Evolutionary conservation across 306 rosid genomes (phyloP).

Genomic region (Psophocarpus tetragonolobus): DNA sequence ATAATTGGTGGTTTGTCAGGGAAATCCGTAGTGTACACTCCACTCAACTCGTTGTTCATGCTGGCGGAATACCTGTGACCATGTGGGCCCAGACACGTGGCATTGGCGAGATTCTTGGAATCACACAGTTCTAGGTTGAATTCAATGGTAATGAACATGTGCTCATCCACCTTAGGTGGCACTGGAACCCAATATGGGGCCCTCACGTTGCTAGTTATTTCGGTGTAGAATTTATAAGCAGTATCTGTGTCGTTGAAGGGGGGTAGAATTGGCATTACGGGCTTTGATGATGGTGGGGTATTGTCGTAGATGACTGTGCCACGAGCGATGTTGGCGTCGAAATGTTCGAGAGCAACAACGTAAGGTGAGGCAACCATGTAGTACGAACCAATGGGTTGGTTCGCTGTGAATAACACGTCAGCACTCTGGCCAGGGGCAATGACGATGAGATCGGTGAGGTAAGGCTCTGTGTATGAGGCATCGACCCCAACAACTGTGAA

Average conservation of each 20-base stretch:
- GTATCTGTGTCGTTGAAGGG: neutral
- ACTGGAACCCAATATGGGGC: neutral
- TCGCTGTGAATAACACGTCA: constrained; percentile 45
- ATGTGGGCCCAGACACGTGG: neutral
- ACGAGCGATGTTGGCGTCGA: neutral
- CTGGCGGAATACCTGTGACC: neutral
- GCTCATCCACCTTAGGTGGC: neutral
- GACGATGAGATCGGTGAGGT: constrained; percentile 47
- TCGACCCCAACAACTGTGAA: constrained; percentile 59
- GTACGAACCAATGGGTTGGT: constrained; percentile 47
- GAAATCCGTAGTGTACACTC: constrained; percentile 30
- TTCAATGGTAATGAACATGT: neutral
- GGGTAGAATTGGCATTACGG: neutral
- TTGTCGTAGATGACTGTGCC: neutral
- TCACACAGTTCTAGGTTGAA: neutral
- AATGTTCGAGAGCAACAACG: neutral
- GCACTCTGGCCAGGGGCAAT: constrained; percentile 48
- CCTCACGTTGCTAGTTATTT: neutral
- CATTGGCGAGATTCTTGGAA: neutral
- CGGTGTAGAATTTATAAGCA: neutral
- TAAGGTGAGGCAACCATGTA: constrained; percentile 56
- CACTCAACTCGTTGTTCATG: neutral
- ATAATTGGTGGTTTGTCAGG: constrained; percentile 44
- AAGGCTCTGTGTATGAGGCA: constrained; percentile 46
- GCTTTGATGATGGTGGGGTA: neutral